Conservation (phyloP, 2,329 filamentous ascomycete genomes). For the Davidsoniella neocaledoniae region DNA sequence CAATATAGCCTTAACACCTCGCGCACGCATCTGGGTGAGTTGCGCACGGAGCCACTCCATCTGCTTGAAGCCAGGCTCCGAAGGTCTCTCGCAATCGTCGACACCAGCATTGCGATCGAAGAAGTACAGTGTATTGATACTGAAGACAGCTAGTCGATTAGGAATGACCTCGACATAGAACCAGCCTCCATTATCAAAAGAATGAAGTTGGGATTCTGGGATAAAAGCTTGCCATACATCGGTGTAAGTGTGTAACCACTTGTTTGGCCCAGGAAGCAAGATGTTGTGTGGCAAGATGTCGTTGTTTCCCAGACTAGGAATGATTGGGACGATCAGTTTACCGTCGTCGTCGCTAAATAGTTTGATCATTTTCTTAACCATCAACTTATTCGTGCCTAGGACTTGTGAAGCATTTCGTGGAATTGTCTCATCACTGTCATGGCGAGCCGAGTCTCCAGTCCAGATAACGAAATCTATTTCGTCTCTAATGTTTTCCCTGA, state of each 20-base stretch:
- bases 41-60: slow-evolving; percentile 93
- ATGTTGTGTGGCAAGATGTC: slow-evolving; percentile 97
- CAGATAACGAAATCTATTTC: slow-evolving; percentile 79
- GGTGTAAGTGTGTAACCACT: slow-evolving; percentile 62
- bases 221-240: slow-evolving; percentile 77
- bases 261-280: slow-evolving; percentile 67
- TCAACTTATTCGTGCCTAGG: slow-evolving; percentile 55
- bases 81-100: slow-evolving; percentile 64
- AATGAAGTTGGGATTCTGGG: slow-evolving; percentile 78
- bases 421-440: slow-evolving; percentile 70
- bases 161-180: slow-evolving; percentile 89
- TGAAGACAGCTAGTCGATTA: slow-evolving; percentile 70
- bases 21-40: slow-evolving; percentile 62
- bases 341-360: slow-evolving; percentile 48
- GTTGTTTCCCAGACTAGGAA: slow-evolving; percentile 92
- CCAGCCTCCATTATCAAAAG: slow-evolving; percentile 86
- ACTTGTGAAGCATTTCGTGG: slow-evolving; percentile 65
- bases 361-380: slow-evolving; percentile 61
- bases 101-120: slow-evolving; percentile 87
- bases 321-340: slow-evolving; percentile 52
- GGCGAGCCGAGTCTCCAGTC: slow-evolving; percentile 80
- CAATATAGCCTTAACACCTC: slow-evolving; percentile 85
- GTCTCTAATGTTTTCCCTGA: slow-evolving; percentile 59
- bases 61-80: slow-evolving; percentile 81
- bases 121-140: slow-evolving; percentile 91